phyloP scores from a whole-genome alignment of 2,329 filamentous ascomycete genomes.

The Aureobasidium sp. region DNA sequence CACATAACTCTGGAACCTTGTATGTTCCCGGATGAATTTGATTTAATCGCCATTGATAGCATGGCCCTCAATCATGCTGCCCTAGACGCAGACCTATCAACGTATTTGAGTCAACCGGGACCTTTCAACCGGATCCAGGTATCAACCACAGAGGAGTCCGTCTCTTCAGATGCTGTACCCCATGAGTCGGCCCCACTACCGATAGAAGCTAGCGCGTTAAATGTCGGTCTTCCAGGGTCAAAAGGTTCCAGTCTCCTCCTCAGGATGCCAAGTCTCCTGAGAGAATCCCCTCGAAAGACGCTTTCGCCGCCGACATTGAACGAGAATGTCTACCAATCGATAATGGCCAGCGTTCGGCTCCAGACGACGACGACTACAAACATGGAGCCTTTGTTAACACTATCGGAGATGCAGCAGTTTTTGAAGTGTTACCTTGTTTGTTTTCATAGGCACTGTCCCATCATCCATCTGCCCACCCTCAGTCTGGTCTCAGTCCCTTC shows the following conservation, averaged over 20 bases:
- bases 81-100: neutral
- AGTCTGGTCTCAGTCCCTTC: slow-evolving; percentile 31
- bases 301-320: neutral
- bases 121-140: neutral
- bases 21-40: neutral
- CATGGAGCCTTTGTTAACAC: neutral
- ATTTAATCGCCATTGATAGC: neutral
- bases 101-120: neutral
- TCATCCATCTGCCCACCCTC: slow-evolving; percentile 38
- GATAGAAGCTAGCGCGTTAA: neutral
- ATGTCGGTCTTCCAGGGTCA: neutral
- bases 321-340: neutral
- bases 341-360: neutral
- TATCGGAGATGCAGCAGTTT: slow-evolving; percentile 30
- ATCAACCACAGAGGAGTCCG: neutral
- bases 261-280: neutral
- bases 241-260: neutral
- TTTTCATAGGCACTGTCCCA: slow-evolving; percentile 39
- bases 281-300: neutral
- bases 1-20: neutral
- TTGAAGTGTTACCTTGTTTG: slow-evolving; percentile 35
- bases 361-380: neutral
- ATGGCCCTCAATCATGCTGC: neutral
- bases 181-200: neutral
- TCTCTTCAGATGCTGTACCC: too few relatives aligned